Percentiles rank a stretch among this genome's conserved stretches.
Evolutionary conservation across 2,329 filamentous ascomycete genomes (phyloP).

Genomic region (Cytospora piceicola): DNA sequence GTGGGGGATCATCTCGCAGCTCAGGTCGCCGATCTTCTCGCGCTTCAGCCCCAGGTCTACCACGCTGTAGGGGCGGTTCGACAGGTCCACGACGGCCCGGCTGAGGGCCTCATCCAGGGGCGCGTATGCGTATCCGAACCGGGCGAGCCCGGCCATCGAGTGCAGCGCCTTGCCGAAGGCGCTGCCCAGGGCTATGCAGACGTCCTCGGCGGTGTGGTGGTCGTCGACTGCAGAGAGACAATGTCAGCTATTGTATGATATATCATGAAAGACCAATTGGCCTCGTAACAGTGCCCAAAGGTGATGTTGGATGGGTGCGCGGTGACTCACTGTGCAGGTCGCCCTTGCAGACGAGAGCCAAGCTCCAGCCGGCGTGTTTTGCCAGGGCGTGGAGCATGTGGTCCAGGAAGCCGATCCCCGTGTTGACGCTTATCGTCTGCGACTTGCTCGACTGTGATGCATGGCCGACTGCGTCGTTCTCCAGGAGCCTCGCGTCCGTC

Average conservation of each 20-base stretch:
- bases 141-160: conserved; percentile 74
- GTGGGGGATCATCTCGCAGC: conserved; percentile 96
- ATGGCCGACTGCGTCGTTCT: conserved; percentile 63
- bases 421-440: conserved; percentile 86
- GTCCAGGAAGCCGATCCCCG: conserved; percentile 95
- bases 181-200: conserved; percentile 85
- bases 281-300: neutral
- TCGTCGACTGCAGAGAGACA: conserved; percentile 73
- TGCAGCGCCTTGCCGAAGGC: conserved; percentile 84
- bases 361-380: conserved; percentile 94
- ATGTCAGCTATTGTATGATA: neutral
- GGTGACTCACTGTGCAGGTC: conserved; percentile 80
- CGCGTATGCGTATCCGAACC: conserved; percentile 90
- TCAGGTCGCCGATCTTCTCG: conserved; percentile 92
- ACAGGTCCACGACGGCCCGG: conserved; percentile 91
- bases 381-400: conserved; percentile 98
- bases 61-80: conserved; percentile 85
- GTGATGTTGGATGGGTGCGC: neutral
- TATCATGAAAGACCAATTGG: neutral
- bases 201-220: conserved; percentile 97
- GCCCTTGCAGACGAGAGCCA: conserved; percentile 80
- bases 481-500: conserved; percentile 59
- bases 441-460: conserved; percentile 82
- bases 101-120: conserved; percentile 95
- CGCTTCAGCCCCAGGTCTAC: conserved; percentile 82